Evolutionary conservation across 257 asterid species (phyloP).

Genomic region (Ajuga chamaepitys): DNA sequence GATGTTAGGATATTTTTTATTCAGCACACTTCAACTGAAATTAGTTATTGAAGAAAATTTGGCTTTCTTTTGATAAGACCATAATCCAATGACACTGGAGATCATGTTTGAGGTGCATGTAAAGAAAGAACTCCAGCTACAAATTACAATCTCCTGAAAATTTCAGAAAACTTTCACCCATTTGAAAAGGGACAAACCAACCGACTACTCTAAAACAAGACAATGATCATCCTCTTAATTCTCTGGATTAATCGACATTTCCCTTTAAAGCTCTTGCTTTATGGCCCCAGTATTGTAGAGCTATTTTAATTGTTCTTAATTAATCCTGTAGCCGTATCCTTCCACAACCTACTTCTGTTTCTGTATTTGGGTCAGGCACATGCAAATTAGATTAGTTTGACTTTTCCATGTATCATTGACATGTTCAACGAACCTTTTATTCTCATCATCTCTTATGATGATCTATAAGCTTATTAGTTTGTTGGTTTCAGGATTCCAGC

Average conservation of each 20-base stretch:
- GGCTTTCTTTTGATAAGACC: neutral
- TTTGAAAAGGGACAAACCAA: neutral
- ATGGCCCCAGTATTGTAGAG: conserved; percentile 1
- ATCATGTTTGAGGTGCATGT: conserved; percentile 9
- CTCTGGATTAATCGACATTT: neutral
- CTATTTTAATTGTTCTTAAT: neutral
- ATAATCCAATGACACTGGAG: neutral
- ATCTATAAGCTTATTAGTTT: conserved; percentile 14
- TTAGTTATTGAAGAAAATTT: neutral
- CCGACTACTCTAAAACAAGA: neutral
- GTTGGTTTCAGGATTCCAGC: conserved; percentile 82
- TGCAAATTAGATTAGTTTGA: conserved; percentile 11
- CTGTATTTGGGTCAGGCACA: neutral
- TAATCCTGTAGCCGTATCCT: neutral
- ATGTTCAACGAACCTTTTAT: neutral
- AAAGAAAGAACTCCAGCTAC: neutral
- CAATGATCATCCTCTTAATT: neutral
- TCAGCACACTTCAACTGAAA: neutral
- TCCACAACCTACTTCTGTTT: neutral
- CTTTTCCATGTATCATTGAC: conserved; percentile 3
- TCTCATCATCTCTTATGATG: conserved; percentile 8
- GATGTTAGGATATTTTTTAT: neutral
- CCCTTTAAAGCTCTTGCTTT: neutral
- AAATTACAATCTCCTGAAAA: neutral
- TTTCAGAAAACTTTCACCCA: conserved; percentile 1